Percentiles rank a stretch among this genome's conserved stretches.
Conservation (phyloP, 306 rosid species). For the Quercus dentata region DNA sequence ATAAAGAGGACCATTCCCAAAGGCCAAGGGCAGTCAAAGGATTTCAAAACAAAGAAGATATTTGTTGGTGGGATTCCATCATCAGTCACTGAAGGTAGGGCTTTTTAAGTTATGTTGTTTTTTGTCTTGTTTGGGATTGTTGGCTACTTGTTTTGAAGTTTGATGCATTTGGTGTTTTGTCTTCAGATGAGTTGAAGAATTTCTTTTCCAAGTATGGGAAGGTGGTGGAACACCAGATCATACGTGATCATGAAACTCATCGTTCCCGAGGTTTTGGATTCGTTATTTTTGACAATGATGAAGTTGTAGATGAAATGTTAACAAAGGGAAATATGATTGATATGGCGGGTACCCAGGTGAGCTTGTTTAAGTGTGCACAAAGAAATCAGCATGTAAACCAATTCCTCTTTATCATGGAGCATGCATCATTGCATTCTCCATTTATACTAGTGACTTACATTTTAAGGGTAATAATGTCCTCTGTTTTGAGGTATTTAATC, state of each 20-base stretch:
- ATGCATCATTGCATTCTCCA: constrained; percentile 18
- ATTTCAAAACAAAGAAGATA: constrained; percentile 68
- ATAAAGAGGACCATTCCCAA: constrained; percentile 73
- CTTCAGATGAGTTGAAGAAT: constrained; percentile 43
- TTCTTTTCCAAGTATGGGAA: constrained; percentile 48
- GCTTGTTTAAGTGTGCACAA: constrained; percentile 32
- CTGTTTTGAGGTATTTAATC: constrained; percentile 2
- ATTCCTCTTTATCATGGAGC: constrained; percentile 22
- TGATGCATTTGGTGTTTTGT: background rate
- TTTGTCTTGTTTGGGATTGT: background rate
- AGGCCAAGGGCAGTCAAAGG: constrained; percentile 67
- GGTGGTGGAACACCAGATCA: constrained; percentile 56
- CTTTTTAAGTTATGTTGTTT: background rate
- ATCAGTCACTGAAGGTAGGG: constrained; percentile 53
- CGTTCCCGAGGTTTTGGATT: constrained; percentile 67
- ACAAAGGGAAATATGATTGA: constrained; percentile 69
- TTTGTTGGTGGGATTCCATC: constrained; percentile 81
- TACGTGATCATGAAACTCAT: constrained; percentile 56
- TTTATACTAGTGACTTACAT: constrained; percentile 4
- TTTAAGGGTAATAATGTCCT: background rate
- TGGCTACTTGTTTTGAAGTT: background rate
- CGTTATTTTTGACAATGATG: constrained; percentile 57
- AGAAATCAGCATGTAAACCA: constrained; percentile 25
- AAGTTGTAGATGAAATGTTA: constrained; percentile 60
- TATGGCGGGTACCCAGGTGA: constrained; percentile 71